These are phyloP conservation scores for Dactylis glomerata DNA, from an alignment of 176 grass and related monocot genomes.

Conservation along the genomic window DNA sequence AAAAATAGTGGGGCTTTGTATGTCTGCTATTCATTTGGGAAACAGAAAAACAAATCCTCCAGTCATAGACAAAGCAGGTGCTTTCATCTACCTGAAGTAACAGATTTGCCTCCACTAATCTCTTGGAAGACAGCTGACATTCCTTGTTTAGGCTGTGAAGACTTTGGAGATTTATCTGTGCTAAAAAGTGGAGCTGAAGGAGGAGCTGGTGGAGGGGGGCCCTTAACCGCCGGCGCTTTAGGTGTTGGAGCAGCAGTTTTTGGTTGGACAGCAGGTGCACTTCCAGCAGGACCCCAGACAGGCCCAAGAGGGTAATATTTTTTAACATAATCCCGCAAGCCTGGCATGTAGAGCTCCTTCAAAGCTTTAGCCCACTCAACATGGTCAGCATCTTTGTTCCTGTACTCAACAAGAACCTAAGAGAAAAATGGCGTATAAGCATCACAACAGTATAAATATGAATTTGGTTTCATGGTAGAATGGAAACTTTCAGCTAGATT, in stretches of 20 bases:
- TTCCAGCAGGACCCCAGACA: conserved; percentile 59
- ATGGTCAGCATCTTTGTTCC: conserved; percentile 88
- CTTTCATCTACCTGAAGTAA: conserved; percentile 61
- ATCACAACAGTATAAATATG: not conserved
- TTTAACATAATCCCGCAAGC: conserved; percentile 92
- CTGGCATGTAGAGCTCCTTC: conserved; percentile 86
- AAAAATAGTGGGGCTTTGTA: conserved; percentile 17
- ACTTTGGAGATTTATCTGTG: conserved; percentile 42
- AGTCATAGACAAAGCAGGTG: not conserved
- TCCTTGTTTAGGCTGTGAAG: conserved; percentile 68
- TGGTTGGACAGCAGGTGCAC: conserved; percentile 40
- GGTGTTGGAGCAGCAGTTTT: conserved; percentile 50
- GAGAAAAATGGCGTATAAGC: conserved; percentile 5
- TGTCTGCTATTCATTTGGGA: not conserved
- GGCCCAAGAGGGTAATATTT: conserved; percentile 81
- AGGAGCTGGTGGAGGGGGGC: conserved; percentile 61
- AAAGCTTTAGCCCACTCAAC: conserved; percentile 95
- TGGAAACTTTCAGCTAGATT: not conserved
- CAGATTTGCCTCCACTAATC: conserved; percentile 73
- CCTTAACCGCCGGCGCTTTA: conserved; percentile 49
- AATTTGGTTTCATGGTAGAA: conserved; percentile 4
- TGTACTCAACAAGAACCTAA: conserved; percentile 94
- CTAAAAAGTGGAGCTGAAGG: conserved; percentile 65
- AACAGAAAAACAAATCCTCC: not conserved
- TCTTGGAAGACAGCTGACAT: conserved; percentile 97